Evolutionary conservation across 192 early-diverging fungal genomes (phyloP).

Genomic region (Coemansia sp.): DNA sequence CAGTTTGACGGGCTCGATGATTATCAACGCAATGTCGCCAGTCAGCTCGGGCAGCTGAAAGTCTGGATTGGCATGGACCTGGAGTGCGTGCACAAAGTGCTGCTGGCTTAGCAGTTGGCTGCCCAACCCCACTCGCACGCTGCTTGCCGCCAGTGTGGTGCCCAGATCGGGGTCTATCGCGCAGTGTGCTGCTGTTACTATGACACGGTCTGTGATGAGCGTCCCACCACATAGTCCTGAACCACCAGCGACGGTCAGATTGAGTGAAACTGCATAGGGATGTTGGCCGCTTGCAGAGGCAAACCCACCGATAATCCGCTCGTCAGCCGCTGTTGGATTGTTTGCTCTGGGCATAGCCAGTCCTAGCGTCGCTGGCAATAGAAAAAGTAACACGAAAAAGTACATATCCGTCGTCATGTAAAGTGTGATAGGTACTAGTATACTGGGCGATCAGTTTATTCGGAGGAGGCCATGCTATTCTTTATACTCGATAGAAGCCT

Average conservation of each 20-base stretch:
- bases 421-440: not conserved
- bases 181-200: conserved; percentile 45
- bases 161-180: conserved; percentile 13
- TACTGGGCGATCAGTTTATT: not conserved
- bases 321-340: not conserved
- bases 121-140: conserved; percentile 21
- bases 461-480: too few relatives aligned
- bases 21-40: conserved; percentile 30
- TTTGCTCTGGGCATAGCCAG: not conserved
- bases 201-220: conserved; percentile 17
- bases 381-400: not conserved
- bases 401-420: not conserved
- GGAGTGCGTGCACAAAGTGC: not conserved
- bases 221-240: conserved; percentile 44
- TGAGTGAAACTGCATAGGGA: conserved; percentile 24
- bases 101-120: conserved; percentile 14
- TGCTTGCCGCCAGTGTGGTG: not conserved
- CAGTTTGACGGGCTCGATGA: conserved; percentile 4
- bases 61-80: conserved; percentile 14
- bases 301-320: conserved; percentile 38
- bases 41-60: conserved; percentile 14
- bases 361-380: not conserved
- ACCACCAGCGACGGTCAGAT: conserved; percentile 5
- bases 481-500: not conserved
- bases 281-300: conserved; percentile 9